Evolutionary conservation across 1,284 basidiomycete genomes (phyloP).

Genomic region (Hypsizygus ulmarius): DNA sequence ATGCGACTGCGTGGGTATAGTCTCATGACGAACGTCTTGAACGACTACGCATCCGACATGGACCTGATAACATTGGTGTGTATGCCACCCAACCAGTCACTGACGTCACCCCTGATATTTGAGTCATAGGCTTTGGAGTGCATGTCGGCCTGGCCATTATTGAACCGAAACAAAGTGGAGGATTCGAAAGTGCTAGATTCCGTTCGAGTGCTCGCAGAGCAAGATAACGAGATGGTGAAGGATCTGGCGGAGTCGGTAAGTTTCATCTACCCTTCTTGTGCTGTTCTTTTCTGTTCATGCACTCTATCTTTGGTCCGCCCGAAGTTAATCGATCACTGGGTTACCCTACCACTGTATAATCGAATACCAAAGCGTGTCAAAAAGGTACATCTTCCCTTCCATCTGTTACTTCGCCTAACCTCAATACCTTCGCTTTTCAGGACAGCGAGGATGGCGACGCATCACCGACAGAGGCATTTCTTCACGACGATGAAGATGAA

Average conservation of each 20-base stretch:
- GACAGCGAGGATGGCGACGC: slow-evolving; percentile 20
- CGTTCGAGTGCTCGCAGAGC: slow-evolving; percentile 55
- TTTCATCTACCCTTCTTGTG: not conserved
- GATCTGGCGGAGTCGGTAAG: slow-evolving; percentile 58
- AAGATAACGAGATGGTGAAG: slow-evolving; percentile 57
- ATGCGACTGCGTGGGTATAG: slow-evolving; percentile 95
- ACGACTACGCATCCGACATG: slow-evolving; percentile 73
- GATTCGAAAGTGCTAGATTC: slow-evolving; percentile 77
- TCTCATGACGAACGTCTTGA: slow-evolving; percentile 86
- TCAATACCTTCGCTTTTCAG: slow-evolving; percentile 8
- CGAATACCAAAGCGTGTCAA: slow-evolving; percentile 79
- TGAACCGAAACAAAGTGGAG: slow-evolving; percentile 91
- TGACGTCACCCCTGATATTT: slow-evolving; percentile 1
- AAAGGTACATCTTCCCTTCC: slow-evolving; percentile 29
- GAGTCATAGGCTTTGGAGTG: slow-evolving; percentile 64
- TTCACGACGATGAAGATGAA: slow-evolving; percentile 8
- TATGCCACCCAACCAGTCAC: slow-evolving; percentile 11
- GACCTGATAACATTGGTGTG: slow-evolving; percentile 72
- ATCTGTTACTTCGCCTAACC: not conserved
- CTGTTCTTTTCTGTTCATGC: not conserved
- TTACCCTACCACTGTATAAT: slow-evolving; percentile 70
- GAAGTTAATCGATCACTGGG: slow-evolving; percentile 77
- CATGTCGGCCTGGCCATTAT: slow-evolving; percentile 79
- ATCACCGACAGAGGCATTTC: not conserved
- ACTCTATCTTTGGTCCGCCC: not conserved